These are phyloP conservation scores for Globisporangium canariense DNA, from an alignment of 352 stramenopile species.

Conservation along the genomic window DNA sequence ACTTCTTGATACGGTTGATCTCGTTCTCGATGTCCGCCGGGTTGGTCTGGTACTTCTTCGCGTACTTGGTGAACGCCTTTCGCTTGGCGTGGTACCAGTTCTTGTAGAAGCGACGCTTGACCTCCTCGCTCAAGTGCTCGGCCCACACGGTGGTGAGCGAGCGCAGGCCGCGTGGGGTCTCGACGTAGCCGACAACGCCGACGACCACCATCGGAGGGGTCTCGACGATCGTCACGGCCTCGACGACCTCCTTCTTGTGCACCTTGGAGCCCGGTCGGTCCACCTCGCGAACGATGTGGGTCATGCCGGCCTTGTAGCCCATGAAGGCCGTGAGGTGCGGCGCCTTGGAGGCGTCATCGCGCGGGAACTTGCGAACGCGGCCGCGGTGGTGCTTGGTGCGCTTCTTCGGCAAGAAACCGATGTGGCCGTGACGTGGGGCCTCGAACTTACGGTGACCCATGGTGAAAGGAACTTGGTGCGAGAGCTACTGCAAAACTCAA, in stretches of 20 bases:
- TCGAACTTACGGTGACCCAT: conserved; percentile 99
- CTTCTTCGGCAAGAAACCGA: conserved; percentile 99
- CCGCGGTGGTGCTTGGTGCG: conserved; percentile 99
- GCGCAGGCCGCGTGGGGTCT: conserved; percentile 97
- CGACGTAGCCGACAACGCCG: conserved; percentile 99
- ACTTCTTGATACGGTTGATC: conserved; percentile 99
- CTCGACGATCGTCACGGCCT: conserved; percentile 99
- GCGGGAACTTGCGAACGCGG: conserved; percentile 99
- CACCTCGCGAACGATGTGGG: conserved; percentile 98
- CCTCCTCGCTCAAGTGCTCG: conserved; percentile 98
- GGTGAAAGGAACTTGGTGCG: conserved; percentile 32
- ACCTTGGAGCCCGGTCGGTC: conserved; percentile 99
- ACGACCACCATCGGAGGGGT: conserved; percentile 99
- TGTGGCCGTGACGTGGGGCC: conserved; percentile 94
- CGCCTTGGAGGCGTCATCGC: conserved; percentile 95
- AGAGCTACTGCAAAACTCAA: conserved; percentile 86
- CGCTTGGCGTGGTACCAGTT: conserved; percentile 99
- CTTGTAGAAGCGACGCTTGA: conserved; percentile 99
- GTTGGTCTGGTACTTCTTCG: conserved; percentile 98
- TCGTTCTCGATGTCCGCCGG: conserved; percentile 94
- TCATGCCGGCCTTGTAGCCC: conserved; percentile 99
- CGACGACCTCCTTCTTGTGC: conserved; percentile 99
- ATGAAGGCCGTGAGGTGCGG: conserved; percentile 99
- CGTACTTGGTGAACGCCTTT: conserved; percentile 99
- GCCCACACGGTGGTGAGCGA: conserved; percentile 99